Evolutionary conservation across 345 rosid genomes (phyloP), one percentile per base, ranked within the genome.

Genomic region (Kernera saxatilis): DNA sequence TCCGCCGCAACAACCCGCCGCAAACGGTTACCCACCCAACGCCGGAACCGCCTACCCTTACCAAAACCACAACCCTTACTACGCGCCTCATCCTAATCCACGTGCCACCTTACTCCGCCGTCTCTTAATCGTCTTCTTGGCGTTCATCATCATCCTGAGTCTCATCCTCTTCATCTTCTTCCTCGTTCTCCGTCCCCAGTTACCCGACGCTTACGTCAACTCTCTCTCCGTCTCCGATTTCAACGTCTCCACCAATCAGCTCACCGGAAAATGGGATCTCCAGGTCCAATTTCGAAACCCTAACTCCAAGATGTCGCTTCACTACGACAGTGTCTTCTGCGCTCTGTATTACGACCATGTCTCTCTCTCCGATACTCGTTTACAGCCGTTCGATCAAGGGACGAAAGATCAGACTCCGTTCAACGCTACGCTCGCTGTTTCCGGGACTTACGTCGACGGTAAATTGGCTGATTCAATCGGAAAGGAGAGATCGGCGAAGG

Each of bases 161-260:
- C 26, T 72, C 44, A 37, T 81, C 8, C 61, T 88, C 69, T 71
- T 92, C 81, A 85, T 88, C 64, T 69, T 70, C 79, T 82, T 90
- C 85, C 84, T 93, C 27, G 85, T 88, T 4, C 70, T 87, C 77
- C 90, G 88, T 27, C 97, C 97, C 43, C 88, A 82, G 26, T 53
- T 73, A 5, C 98, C 98, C 1, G 70, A 72, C 25, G 83, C 87
- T 74, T 40, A 32, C 30, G 25, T 93, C 35, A 73, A 76, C 12
- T 84, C 92, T 7, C 72, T 93, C 67, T 77, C 89, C 13, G 69
- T 87, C 56, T 71, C 93, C 76, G 73, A 83, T 52, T 90, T 85
- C 79, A 88, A 83, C 59, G 69, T 70, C 54, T 67, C 86, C 32
- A 26, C 75, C 51, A 74, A 79, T 36, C 69, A 17, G 23, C 64